Percentiles rank a stretch among this genome's conserved stretches.
phyloP scores from a whole-genome alignment of 495 filamentous ascomycete genomes.

The Annulohypoxylon nitens region DNA sequence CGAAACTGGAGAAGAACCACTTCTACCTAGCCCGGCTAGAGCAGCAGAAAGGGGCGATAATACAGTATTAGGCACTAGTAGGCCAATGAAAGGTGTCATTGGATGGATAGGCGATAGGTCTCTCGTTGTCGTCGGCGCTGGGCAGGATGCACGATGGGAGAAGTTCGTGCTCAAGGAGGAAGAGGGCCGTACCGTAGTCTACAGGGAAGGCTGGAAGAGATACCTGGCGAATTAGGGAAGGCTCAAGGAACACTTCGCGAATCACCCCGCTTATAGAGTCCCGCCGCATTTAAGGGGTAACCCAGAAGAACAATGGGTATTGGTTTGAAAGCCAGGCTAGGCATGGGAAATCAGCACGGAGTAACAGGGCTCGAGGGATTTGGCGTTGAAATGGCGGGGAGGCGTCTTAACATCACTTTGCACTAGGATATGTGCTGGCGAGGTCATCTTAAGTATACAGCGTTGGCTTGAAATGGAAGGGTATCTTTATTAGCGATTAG shows the following conservation, averaged over 20 bases:
- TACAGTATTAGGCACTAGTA: conserved; percentile 61
- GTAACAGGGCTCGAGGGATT: conserved; percentile 34
- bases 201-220: conserved; percentile 83
- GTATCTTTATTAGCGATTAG: conserved; percentile 46
- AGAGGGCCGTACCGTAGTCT: conserved; percentile 70
- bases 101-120: conserved; percentile 79
- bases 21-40: conserved; percentile 51
- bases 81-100: conserved; percentile 79
- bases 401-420: conserved; percentile 34
- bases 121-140: conserved; percentile 83
- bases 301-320: conserved; percentile 3
- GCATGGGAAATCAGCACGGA: conserved; percentile 35
- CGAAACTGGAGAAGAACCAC: conserved; percentile 79
- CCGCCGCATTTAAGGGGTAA: background rate
- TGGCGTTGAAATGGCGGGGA: conserved; percentile 31
- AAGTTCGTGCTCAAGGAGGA: conserved; percentile 77
- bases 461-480: conserved; percentile 31
- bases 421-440: conserved; percentile 35
- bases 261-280: conserved; percentile 19
- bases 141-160: conserved; percentile 85
- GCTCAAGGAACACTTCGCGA: conserved; percentile 50
- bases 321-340: conserved; percentile 21
- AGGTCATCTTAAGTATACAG: conserved; percentile 33
- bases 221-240: conserved; percentile 69
- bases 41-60: conserved; percentile 47